These are phyloP conservation scores for Emericellopsis atlantica DNA, from an alignment of 2,329 filamentous ascomycete genomes.

Conservation along the genomic window DNA sequence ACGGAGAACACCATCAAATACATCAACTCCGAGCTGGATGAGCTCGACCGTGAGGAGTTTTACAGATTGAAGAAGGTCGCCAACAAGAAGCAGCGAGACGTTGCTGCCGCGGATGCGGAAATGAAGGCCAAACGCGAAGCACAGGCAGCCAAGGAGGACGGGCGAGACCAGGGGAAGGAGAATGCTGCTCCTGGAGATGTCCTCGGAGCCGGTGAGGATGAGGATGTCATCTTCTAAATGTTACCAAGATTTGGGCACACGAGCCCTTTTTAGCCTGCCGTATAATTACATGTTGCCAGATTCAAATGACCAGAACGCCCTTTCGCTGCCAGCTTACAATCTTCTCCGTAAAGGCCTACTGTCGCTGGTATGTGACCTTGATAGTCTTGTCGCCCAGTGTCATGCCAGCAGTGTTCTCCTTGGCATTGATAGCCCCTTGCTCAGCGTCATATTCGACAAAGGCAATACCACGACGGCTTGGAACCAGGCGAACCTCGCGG, in stretches of 20 bases:
- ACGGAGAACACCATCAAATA: conserved; percentile 99
- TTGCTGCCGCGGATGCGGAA: conserved; percentile 58
- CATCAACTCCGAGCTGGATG: conserved; percentile 96
- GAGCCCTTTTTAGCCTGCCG: background rate
- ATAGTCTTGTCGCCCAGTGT: conserved; percentile 64
- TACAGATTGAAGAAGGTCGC: conserved; percentile 94
- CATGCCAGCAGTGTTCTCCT: conserved; percentile 86
- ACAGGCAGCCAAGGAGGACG: conserved; percentile 13
- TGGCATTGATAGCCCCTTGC: conserved; percentile 78
- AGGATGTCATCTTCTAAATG: conserved; percentile 71
- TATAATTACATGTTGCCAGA: background rate
- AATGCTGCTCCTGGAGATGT: conserved; percentile 46
- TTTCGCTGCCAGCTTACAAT: too few relatives aligned
- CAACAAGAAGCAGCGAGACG: conserved; percentile 71
- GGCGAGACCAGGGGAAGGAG: conserved; percentile 21
- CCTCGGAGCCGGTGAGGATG: conserved; percentile 62
- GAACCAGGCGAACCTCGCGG: conserved; percentile 81
- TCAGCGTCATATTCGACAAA: conserved; percentile 96
- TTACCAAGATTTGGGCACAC: background rate
- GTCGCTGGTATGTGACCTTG: conserved; percentile 92
- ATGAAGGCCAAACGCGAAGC: conserved; percentile 60
- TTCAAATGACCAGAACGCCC: background rate
- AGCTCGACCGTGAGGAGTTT: conserved; percentile 95
- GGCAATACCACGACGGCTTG: conserved; percentile 75
- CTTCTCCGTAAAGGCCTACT: conserved; percentile 34